Percentiles rank a stretch among this genome's conserved stretches.
phyloP scores from a whole-genome alignment of 352 stramenopile species.

The Nothophytophthora sp. region DNA sequence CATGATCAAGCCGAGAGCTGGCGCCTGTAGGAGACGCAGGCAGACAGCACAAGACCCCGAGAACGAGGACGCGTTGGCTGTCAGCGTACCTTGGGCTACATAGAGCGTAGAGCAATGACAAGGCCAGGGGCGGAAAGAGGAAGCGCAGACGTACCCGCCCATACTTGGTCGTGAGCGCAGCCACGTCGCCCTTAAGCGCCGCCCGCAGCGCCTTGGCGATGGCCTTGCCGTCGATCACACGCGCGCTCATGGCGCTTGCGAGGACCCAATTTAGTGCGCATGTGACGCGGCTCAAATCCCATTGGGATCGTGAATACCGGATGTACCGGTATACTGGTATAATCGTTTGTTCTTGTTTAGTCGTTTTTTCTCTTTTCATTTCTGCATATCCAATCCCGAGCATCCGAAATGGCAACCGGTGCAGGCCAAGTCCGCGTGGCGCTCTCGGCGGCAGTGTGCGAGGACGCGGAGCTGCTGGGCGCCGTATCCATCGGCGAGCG shows the following conservation, averaged over 20 bases:
- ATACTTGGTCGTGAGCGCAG: slow-evolving; percentile 46
- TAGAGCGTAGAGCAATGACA: no score
- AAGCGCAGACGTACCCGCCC: slow-evolving; percentile 39
- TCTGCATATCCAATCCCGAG: slow-evolving; percentile 5
- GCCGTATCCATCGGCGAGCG: slow-evolving; percentile 37
- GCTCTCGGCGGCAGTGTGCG: slow-evolving; percentile 44
- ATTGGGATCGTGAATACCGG: no score
- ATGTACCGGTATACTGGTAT: no score
- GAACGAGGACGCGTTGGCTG: neutral
- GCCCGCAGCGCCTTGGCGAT: slow-evolving; percentile 64
- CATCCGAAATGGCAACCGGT: no score
- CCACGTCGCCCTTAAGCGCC: slow-evolving; percentile 61
- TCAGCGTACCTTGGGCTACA: no score
- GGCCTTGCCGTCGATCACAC: slow-evolving; percentile 73
- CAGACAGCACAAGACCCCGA: neutral
- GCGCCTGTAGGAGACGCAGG: slow-evolving; percentile 47
- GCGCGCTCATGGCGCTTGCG: no score
- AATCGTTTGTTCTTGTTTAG: no score
- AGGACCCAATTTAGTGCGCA: no score
- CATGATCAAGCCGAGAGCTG: slow-evolving; percentile 98
- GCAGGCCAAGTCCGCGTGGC: slow-evolving; percentile 22
- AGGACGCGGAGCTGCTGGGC: slow-evolving; percentile 45
- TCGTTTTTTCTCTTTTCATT: neutral
- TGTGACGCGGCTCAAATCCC: no score
- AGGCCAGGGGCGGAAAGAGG: no score